Conservation (phyloP, 345 rosid genomes). For the Conringia planisiliqua region DNA sequence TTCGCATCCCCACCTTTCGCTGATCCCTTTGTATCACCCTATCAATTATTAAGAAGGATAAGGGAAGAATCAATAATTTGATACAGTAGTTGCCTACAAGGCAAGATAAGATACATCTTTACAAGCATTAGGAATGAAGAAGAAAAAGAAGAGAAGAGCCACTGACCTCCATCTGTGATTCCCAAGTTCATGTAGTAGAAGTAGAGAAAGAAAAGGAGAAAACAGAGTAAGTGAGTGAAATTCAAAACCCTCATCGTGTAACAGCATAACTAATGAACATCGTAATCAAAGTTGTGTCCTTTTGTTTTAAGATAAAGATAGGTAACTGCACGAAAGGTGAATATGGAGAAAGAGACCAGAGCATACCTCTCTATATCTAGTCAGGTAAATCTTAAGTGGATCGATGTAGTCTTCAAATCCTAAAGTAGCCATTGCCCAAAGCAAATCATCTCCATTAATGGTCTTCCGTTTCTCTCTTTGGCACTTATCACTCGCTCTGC, state of each 20-base stretch:
- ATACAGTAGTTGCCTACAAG: background rate
- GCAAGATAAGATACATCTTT: no score
- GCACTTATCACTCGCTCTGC: constrained; percentile 96
- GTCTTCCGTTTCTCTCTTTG: constrained; percentile 99
- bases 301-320: background rate
- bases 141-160: constrained; percentile 1
- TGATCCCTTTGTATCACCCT: constrained; percentile 89
- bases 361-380: constrained; percentile 78
- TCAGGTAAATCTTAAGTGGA: constrained; percentile 73
- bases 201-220: background rate
- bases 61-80: background rate
- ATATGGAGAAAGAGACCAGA: background rate
- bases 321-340: background rate
- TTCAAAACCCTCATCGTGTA: background rate
- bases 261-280: background rate
- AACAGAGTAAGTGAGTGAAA: constrained; percentile 19
- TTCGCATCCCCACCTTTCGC: constrained; percentile 67
- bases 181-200: constrained; percentile 20
- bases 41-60: background rate
- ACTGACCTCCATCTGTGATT: constrained; percentile 79
- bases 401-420: constrained; percentile 97
- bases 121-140: background rate
- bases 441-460: constrained; percentile 90
- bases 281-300: no score
- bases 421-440: constrained; percentile 96